Conservation (phyloP, 2,329 filamentous ascomycete genomes). For the Raffaelea albimanens region DNA sequence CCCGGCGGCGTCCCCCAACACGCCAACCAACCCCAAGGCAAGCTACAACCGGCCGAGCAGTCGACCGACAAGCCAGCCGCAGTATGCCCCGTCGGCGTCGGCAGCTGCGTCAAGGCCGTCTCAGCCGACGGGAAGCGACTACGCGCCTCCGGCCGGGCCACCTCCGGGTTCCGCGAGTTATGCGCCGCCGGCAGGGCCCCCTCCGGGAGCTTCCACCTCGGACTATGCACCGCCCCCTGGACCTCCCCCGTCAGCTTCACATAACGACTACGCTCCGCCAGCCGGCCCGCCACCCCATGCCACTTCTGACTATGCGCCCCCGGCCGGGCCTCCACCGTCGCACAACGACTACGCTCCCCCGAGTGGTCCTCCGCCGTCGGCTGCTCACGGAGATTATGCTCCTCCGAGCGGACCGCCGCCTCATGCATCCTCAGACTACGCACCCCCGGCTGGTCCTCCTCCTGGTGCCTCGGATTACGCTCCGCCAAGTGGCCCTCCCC, state of each 20-base stretch:
- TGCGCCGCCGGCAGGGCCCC: conserved; percentile 19
- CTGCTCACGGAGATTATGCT: conserved; percentile 8
- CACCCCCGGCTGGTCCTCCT: background rate
- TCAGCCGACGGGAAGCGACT: conserved; percentile 4
- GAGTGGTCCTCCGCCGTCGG: conserved; percentile 12
- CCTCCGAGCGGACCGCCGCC: conserved; percentile 20
- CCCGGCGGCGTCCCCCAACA: background rate
- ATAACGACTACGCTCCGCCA: conserved; percentile 18
- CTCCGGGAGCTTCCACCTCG: conserved; percentile 8
- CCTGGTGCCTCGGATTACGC: conserved; percentile 16
- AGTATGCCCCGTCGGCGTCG: conserved; percentile 11
- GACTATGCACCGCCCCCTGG: conserved; percentile 12
- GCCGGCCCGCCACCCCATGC: conserved; percentile 16
- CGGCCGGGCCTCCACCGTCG: conserved; percentile 16
- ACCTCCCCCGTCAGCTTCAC: conserved; percentile 15
- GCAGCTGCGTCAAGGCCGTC: conserved; percentile 17
- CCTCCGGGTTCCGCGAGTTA: conserved; percentile 9
- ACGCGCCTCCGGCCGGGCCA: conserved; percentile 14
- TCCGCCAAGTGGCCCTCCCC: conserved; percentile 17
- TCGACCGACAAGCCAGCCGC: background rate
- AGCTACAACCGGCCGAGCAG: background rate
- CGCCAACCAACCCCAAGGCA: background rate
- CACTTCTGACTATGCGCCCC: conserved; percentile 12
- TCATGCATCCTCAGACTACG: background rate
- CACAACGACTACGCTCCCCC: conserved; percentile 18